A percentile compares a stretch with the other conserved stretches of the same genome.
Conservation (phyloP, 805 yeast species). For the Ogataea trehaloabstinens region DNA sequence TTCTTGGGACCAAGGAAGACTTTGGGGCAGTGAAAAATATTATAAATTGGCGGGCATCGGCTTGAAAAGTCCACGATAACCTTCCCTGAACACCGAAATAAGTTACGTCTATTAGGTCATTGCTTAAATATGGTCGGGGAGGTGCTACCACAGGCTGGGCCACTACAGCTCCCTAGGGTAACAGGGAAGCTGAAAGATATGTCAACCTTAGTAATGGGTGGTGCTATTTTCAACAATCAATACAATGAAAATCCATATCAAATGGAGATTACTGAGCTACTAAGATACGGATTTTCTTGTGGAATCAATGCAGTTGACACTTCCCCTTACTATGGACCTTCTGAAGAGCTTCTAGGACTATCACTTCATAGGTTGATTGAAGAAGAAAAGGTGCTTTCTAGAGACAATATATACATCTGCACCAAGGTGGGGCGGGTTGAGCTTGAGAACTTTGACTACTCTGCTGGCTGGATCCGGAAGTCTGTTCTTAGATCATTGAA, state of each 20-base stretch:
- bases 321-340: slow-evolving; percentile 90
- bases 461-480: slow-evolving; percentile 53
- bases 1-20: no score
- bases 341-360: slow-evolving; percentile 70
- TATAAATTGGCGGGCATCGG: no score
- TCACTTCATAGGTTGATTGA: slow-evolving; percentile 46
- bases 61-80: no score
- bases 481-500: slow-evolving; percentile 67
- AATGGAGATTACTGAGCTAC: slow-evolving; percentile 56
- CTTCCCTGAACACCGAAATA: no score
- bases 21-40: no score
- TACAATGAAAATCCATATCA: slow-evolving; percentile 67
- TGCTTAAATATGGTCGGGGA: neutral
- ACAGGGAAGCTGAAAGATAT: slow-evolving; percentile 30
- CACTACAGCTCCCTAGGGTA: slow-evolving; percentile 16
- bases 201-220: slow-evolving; percentile 75
- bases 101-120: neutral
- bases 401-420: slow-evolving; percentile 68
- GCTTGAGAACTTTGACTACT: slow-evolving; percentile 72
- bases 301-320: slow-evolving; percentile 86
- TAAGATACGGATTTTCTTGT: slow-evolving; percentile 55
- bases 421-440: slow-evolving; percentile 84
- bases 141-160: neutral
- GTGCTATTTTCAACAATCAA: slow-evolving; percentile 82
- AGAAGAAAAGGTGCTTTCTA: slow-evolving; percentile 39